Conservation (phyloP, 441 rosid genomes). For the Croton laevigatus region DNA sequence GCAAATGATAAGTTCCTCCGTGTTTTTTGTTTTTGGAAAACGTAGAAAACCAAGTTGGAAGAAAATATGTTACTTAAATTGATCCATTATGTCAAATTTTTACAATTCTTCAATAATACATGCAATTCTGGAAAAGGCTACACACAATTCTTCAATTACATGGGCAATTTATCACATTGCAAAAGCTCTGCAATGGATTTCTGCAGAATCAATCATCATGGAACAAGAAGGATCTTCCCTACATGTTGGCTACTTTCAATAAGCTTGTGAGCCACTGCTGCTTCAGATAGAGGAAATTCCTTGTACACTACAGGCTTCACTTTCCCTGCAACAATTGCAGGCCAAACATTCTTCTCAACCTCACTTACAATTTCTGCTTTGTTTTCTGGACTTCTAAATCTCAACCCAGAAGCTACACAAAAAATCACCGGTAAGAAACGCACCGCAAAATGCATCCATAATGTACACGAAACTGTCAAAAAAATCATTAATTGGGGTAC, state of each 20-base stretch:
- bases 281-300: slow-evolving; percentile 48
- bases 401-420: slow-evolving; percentile 61
- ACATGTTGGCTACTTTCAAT: slow-evolving; percentile 72
- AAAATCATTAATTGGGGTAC: slow-evolving; percentile 27
- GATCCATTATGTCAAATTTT: neutral
- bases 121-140: neutral
- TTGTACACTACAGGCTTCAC: slow-evolving; percentile 68
- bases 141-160: neutral
- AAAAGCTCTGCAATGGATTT: neutral
- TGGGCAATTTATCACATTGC: neutral
- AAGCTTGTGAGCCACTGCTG: slow-evolving; percentile 66
- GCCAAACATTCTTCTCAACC: slow-evolving; percentile 82
- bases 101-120: neutral
- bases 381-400: slow-evolving; percentile 58
- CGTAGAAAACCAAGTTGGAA: neutral
- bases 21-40: no score
- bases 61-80: neutral
- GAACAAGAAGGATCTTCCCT: slow-evolving; percentile 72
- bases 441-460: neutral
- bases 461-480: neutral
- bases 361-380: slow-evolving; percentile 63
- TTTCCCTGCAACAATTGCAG: slow-evolving; percentile 58
- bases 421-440: neutral
- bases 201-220: slow-evolving; percentile 25
- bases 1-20: no score